These are phyloP conservation scores for Torrubiellomyces zombiae DNA, from an alignment of 2,329 filamentous ascomycete species.

Conservation along the genomic window DNA sequence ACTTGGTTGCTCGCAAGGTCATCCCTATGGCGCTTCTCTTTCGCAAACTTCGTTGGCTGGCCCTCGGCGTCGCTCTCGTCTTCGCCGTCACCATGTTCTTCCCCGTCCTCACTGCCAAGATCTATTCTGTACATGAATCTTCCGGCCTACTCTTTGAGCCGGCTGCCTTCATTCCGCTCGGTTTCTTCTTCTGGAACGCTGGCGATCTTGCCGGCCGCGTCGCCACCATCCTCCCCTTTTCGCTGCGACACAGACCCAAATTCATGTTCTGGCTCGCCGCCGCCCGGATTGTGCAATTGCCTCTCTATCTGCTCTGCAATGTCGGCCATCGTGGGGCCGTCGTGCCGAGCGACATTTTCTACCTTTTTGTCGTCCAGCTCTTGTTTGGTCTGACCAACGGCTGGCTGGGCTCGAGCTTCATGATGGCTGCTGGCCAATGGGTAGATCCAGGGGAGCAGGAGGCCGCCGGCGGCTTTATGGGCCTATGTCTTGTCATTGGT, in stretches of 20 bases:
- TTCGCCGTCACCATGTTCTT: constrained; percentile 87
- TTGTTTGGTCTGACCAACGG: constrained; percentile 76
- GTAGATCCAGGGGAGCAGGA: constrained; percentile 72
- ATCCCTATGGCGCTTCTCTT: constrained; percentile 48
- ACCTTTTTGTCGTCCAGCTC: constrained; percentile 67
- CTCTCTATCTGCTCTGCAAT: constrained; percentile 83
- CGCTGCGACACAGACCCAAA: constrained; percentile 43
- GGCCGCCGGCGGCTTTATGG: constrained; percentile 88
- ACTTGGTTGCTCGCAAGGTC: constrained; percentile 32
- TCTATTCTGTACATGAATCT: constrained; percentile 24
- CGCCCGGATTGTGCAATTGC: constrained; percentile 53
- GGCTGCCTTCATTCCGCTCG: constrained; percentile 72
- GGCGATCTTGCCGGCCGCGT: constrained; percentile 72
- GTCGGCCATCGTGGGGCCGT: constrained; percentile 58
- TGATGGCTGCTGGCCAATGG: constrained; percentile 78
- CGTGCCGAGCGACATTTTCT: constrained; percentile 72
- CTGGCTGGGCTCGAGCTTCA: constrained; percentile 70
- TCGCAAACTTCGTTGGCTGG: constrained; percentile 62
- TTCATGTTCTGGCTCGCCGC: constrained; percentile 52
- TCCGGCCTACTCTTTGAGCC: constrained; percentile 47
- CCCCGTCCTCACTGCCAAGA: constrained; percentile 73
- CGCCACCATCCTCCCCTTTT: constrained; percentile 40
- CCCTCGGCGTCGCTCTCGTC: constrained; percentile 60
- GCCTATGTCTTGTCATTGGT: constrained; percentile 70
- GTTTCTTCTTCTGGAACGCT: constrained; percentile 83